Conservation (phyloP, 78 protist genomes). For the Mastigamoeba balamuthi region DNA sequence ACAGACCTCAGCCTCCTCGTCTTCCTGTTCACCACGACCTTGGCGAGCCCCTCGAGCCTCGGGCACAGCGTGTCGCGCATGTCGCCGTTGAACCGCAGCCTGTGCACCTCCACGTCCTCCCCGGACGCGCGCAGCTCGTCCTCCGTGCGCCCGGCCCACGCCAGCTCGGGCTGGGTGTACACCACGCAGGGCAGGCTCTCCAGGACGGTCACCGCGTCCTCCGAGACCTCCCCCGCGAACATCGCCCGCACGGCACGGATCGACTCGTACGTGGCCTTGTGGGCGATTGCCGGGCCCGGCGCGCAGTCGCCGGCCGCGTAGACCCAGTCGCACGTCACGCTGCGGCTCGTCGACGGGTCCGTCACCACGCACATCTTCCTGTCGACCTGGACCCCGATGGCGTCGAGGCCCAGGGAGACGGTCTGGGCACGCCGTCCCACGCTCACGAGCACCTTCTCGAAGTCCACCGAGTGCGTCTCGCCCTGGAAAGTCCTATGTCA, state of each 20-base stretch:
- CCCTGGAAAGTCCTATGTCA: too few species aligned
- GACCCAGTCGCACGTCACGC: slow-evolving; percentile 70
- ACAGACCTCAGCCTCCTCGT: slow-evolving; percentile 86
- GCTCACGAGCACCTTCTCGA: slow-evolving; percentile 80
- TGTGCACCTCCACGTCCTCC: slow-evolving; percentile 67
- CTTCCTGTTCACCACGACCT: slow-evolving; percentile 68
- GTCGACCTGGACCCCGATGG: slow-evolving; percentile 64
- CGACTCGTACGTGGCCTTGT: slow-evolving; percentile 88
- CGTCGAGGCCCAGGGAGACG: slow-evolving; percentile 78
- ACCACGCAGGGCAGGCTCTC: slow-evolving; percentile 92
- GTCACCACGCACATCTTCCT: too few species aligned
- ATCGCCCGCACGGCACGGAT: slow-evolving; percentile 16
- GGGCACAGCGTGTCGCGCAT: slow-evolving; percentile 84
- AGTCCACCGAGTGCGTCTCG: too few species aligned
- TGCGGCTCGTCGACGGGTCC: slow-evolving; percentile 52
- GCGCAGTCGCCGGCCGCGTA: slow-evolving; percentile 98
- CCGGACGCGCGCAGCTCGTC: slow-evolving; percentile 84
- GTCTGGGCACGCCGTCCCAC: slow-evolving; percentile 92
- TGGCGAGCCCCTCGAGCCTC: slow-evolving; percentile 89
- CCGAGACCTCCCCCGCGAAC: not conserved
- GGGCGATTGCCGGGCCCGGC: slow-evolving; percentile 98
- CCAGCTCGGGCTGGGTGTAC: slow-evolving; percentile 99
- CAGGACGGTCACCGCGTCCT: slow-evolving; percentile 72
- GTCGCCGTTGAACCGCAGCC: slow-evolving; percentile 95
- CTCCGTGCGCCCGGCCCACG: slow-evolving; percentile 96